Conservation (phyloP, 371 early-diverging fungal genomes). For the Mucor sp. region DNA sequence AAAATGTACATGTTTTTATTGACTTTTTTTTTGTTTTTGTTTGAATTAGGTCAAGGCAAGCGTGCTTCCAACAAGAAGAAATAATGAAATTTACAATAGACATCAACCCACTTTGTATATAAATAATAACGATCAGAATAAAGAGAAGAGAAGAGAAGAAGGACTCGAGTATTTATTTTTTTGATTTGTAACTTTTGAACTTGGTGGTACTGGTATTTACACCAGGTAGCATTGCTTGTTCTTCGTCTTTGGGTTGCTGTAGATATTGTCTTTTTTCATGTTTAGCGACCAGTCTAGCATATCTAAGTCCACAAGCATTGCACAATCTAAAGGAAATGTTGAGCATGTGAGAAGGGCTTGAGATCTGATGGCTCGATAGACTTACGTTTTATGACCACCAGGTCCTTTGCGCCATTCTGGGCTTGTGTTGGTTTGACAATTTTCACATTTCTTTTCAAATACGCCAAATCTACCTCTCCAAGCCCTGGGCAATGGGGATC, state of each 20-base stretch:
- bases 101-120: conserved; percentile 6
- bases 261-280: conserved; percentile 18
- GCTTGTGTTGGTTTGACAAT: conserved; percentile 29
- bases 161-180: not conserved
- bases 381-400: conserved; percentile 75
- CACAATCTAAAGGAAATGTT: conserved; percentile 52
- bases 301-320: conserved; percentile 80
- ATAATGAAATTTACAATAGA: conserved; percentile 28
- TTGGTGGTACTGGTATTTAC: not conserved
- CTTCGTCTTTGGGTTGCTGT: conserved; percentile 7
- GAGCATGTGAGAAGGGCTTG: not conserved
- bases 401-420: conserved; percentile 78
- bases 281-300: conserved; percentile 68
- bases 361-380: not conserved
- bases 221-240: not conserved
- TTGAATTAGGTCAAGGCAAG: conserved; percentile 59
- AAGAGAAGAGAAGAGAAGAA: not conserved
- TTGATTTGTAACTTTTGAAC: not conserved
- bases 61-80: conserved; percentile 66
- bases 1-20: conserved; percentile 2
- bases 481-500: conserved; percentile 9
- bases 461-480: conserved; percentile 15
- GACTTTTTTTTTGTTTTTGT: not conserved
- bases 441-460: conserved; percentile 23
- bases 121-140: not conserved